A percentile compares a stretch with the other conserved stretches of the same genome.
Evolutionary conservation across 768 basidiomycete species (phyloP).

Genomic region (Lactifluus echinatus): DNA sequence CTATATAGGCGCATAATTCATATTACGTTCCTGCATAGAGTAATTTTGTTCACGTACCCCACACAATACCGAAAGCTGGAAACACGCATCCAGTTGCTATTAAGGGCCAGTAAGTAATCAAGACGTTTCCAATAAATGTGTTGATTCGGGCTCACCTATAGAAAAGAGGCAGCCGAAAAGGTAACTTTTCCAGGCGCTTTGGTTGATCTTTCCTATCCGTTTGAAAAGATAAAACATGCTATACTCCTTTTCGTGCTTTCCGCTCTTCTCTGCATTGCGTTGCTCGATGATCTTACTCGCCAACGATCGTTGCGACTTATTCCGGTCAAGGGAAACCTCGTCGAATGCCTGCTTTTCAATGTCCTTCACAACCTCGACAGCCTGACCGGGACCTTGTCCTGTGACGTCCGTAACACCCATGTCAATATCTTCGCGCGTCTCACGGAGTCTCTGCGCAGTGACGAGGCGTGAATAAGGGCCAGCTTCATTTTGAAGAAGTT

Average conservation of each 20-base stretch:
- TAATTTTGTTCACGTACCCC: conserved; percentile 27
- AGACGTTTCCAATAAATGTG: background rate
- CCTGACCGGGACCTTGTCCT: no score
- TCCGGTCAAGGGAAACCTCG: conserved; percentile 47
- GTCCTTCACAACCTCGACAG: conserved; percentile 20
- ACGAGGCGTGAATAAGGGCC: conserved; percentile 68
- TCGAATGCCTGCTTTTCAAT: conserved; percentile 46
- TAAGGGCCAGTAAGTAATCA: background rate
- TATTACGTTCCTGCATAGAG: no score
- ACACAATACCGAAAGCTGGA: conserved; percentile 64
- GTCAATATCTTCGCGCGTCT: conserved; percentile 39
- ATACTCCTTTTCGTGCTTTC: conserved; percentile 30
- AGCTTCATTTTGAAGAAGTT: conserved; percentile 33
- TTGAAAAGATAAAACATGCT: conserved; percentile 50
- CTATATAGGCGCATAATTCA: conserved; percentile 22
- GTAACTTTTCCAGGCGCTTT: conserved; percentile 50
- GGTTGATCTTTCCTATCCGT: conserved; percentile 59
- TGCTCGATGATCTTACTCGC: conserved; percentile 55
- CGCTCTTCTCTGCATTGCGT: conserved; percentile 23
- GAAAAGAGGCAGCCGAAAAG: conserved; percentile 44
- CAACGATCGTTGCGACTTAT: conserved; percentile 46
- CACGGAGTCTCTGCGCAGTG: conserved; percentile 66
- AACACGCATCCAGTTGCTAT: conserved; percentile 51
- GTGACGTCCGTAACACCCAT: conserved; percentile 19
- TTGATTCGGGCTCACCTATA: conserved; percentile 4